Evolutionary conservation across 2,329 filamentous ascomycete genomes (phyloP).

Genomic region (Ceratocystiopsis minuta): DNA sequence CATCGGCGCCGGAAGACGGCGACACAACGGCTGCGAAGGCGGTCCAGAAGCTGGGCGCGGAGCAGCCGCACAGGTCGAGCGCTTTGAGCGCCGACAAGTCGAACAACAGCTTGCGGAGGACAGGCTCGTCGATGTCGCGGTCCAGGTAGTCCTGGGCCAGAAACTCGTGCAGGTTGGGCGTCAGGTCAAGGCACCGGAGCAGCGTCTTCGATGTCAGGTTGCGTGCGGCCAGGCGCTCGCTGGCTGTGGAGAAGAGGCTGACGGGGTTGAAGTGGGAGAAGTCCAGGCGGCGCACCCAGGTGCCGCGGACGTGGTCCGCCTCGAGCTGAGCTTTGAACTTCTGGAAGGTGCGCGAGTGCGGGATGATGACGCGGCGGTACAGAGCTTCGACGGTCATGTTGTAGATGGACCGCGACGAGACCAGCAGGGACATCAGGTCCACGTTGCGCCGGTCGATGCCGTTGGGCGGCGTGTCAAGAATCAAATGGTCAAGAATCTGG

Average conservation of each 20-base stretch:
- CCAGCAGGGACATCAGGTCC: constrained; percentile 56
- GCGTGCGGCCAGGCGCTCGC: constrained; percentile 55
- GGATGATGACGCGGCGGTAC: constrained; percentile 65
- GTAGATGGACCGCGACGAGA: constrained; percentile 60
- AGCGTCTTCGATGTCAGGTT: constrained; percentile 62
- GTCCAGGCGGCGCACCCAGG: constrained; percentile 60
- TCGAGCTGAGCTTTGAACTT: constrained; percentile 58
- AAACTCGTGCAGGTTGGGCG: constrained; percentile 60
- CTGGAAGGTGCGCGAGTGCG: constrained; percentile 66
- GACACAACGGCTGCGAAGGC: constrained; percentile 35
- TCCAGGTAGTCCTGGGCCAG: constrained; percentile 68
- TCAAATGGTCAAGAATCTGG: constrained; percentile 56
- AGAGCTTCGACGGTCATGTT: constrained; percentile 55
- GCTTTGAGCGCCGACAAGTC: constrained; percentile 46
- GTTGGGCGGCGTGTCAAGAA: constrained; percentile 56
- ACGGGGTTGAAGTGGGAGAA: constrained; percentile 76
- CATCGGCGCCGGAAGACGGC: constrained; percentile 24
- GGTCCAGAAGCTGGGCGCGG: constrained; percentile 46
- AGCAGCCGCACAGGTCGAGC: constrained; percentile 62
- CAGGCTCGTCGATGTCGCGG: constrained; percentile 49
- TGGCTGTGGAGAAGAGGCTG: constrained; percentile 55
- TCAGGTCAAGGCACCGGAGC: constrained; percentile 50
- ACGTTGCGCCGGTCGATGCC: constrained; percentile 59
- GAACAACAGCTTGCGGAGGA: constrained; percentile 53
- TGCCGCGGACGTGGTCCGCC: constrained; percentile 49